Evolutionary conservation across 2,329 filamentous ascomycete species (phyloP), one percentile per base, ranked within the genome.

Genomic region (Alternaria incomplexa): DNA sequence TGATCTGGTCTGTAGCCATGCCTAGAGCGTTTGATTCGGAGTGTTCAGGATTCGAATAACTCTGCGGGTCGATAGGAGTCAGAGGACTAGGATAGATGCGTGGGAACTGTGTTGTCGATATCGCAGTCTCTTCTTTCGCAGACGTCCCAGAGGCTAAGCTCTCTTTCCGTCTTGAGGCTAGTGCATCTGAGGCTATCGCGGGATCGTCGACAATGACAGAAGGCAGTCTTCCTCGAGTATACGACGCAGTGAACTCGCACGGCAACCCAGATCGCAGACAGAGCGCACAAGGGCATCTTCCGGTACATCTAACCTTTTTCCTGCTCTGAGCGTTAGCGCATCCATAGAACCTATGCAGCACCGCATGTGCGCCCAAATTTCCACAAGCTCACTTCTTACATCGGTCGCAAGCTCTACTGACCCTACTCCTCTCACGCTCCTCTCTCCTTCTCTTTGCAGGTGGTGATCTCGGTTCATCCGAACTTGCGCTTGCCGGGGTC

Each of bases 181-280:
- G 63, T 7, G 70, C 58, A 47, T 50, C 70, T 10, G 70, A 50
- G 9, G 71, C 58, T 63, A 76, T 64, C 15, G 73, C 74, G 43
- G 71, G 64, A 48, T 78, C 74, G 58, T 78, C 74, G 17, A 79
- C 71, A 58, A 79, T 68, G 40, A 84, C 75, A 28, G 80, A 78
- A 8, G 83, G 82, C 32, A 82, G 62, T 64, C 83, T 76, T 5
- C 83, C 83, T 63, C 85, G 76, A 17, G 81, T 83, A 66, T 87
- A 87, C 0, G 80, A 79, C 20, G 85, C 84, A 23, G 82, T 82
- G 66, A 84, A 87, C 17, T 83, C 83, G 73, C 85, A 87, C 12
- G 73, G 69, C 7, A 79, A 63, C 11, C 73, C 75, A 11, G 73
- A 65, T 58, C 71, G 67, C 30, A 77, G 61, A 62, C 78, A 80